Conservation (phyloP, 352 stramenopile genomes). For the Plasmopara viticola region DNA sequence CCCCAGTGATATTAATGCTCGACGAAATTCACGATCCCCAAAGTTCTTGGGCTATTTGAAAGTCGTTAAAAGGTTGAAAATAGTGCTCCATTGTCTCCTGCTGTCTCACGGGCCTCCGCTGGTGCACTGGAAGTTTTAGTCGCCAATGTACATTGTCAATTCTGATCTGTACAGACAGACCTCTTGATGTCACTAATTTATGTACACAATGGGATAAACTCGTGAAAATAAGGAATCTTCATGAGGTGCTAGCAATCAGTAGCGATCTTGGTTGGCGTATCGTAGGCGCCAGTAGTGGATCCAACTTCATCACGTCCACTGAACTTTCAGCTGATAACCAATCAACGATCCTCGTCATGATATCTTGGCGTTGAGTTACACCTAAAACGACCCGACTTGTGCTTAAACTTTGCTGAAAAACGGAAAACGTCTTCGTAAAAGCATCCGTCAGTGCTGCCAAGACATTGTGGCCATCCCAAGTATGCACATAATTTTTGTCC, state of each 20-base stretch:
- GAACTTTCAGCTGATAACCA: constrained; percentile 34
- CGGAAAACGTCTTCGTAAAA: constrained; percentile 74
- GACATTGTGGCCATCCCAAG: constrained; percentile 71
- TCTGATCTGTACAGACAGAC: background rate
- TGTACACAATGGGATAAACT: constrained; percentile 42
- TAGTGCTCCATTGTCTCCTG: constrained; percentile 61
- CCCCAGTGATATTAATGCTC: constrained; percentile 61
- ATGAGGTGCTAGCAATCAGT: constrained; percentile 58
- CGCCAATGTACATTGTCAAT: constrained; percentile 43
- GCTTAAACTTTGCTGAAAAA: constrained; percentile 2
- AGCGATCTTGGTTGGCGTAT: constrained; percentile 65
- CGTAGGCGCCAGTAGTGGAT: constrained; percentile 61
- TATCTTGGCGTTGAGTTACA: constrained; percentile 12
- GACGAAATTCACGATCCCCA: constrained; percentile 80
- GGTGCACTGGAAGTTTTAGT: constrained; percentile 69
- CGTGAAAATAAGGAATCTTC: constrained; percentile 60
- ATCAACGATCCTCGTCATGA: constrained; percentile 80
- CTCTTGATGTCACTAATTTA: background rate
- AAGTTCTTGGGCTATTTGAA: constrained; percentile 68
- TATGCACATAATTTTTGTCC: constrained; percentile 6
- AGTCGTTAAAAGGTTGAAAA: constrained; percentile 69
- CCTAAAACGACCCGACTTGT: background rate
- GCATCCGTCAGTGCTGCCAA: constrained; percentile 64
- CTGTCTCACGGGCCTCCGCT: constrained; percentile 65
- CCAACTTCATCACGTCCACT: constrained; percentile 60